Evolutionary conservation across 306 rosid species (phyloP), one percentile per base, ranked within the genome.

Genomic region (Crataegus laevigata): DNA sequence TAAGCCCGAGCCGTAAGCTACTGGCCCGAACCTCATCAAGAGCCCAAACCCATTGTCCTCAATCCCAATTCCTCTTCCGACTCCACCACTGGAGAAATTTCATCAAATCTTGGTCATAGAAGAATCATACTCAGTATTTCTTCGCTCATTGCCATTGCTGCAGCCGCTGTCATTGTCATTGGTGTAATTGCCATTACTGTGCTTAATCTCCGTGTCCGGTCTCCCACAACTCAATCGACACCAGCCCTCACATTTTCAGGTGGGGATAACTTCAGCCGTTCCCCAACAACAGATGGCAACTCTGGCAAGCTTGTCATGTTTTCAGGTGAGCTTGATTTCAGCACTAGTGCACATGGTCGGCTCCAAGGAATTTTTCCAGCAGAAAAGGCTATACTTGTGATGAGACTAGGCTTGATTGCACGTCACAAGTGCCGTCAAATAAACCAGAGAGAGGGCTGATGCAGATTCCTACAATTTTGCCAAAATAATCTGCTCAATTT

Each of bases 231-330:
- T 57, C 88, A 76, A 63, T 80, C 90, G 51, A 79, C 93, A 4
- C 88, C 85, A 58, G 91, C 87, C 60, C 77, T 92, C 74, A 40
- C 96, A 59, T 89, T 92, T 60, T 96, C 99, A 61, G 98, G 79
- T 0, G 98, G 92, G 66, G 98, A 96, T 63, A 97, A 96, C 50
- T 96, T 79, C 81, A 96, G 99, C 83, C 87, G 70, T 55, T 96
- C 99, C 55, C 96, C 98, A 7, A 88, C 96, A 24, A 92, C 99
- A 24, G 98, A 92, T 76, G 94, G 93, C 75, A 92, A 89, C 80
- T 96, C 99, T 54, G 99, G 99, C 76, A 96, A 96, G 86, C 98
- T 96, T 38, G 96, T 96, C 80, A 92, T 96, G 99, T 96, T 96
- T 85, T 92, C 99, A 1, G 99, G 99, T 12, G 99, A 90, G 52